Evolutionary conservation across 176 grass and related monocot genomes (phyloP).

Genomic region (Cenchrus americanus): DNA sequence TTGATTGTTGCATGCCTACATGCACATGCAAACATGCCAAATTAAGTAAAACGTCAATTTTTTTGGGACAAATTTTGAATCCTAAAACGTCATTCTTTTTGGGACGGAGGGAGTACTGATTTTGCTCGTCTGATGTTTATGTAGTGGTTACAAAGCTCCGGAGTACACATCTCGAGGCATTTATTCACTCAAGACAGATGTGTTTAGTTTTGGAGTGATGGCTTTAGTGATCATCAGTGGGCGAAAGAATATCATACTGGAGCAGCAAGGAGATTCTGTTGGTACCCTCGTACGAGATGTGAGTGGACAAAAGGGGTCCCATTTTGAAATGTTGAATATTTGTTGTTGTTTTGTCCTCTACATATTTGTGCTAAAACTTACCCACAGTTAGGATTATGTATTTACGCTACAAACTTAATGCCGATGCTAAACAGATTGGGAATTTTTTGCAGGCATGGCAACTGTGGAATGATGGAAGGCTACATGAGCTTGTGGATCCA

Average conservation of each 20-base stretch:
- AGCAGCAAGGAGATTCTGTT: slow-evolving; percentile 40
- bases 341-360: neutral
- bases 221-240: slow-evolving; percentile 52
- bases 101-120: too few relatives aligned
- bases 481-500: slow-evolving; percentile 50
- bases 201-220: slow-evolving; percentile 58
- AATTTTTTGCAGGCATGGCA: slow-evolving; percentile 53
- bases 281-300: slow-evolving; percentile 53
- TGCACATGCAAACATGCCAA: too few relatives aligned
- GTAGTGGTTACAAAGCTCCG: slow-evolving; percentile 55
- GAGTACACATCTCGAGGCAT: slow-evolving; percentile 49
- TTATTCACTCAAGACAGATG: slow-evolving; percentile 62
- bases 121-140: neutral
- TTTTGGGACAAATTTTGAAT: too few relatives aligned
- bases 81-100: too few relatives aligned
- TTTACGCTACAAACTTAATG: neutral
- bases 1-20: too few relatives aligned
- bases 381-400: neutral
- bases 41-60: too few relatives aligned
- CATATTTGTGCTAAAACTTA: neutral
- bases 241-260: slow-evolving; percentile 36
- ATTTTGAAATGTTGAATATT: slow-evolving; percentile 18
- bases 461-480: slow-evolving; percentile 40
- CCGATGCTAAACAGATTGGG: neutral
- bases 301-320: slow-evolving; percentile 7